These are phyloP conservation scores for Cladophialophora bantiana DNA, from an alignment of 2,329 filamentous ascomycete species.

Conservation along the genomic window DNA sequence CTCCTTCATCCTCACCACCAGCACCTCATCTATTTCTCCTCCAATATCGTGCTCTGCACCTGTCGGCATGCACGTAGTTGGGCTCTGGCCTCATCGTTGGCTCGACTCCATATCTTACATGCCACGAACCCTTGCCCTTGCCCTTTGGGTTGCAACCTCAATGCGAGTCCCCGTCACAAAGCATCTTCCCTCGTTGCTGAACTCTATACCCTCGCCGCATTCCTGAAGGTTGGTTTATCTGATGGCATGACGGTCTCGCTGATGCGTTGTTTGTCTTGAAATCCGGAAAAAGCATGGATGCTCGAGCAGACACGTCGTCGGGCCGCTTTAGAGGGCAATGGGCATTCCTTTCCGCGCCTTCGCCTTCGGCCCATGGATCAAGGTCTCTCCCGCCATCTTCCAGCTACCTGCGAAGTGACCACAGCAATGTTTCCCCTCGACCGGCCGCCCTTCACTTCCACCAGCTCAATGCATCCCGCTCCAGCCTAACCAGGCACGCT, in stretches of 20 bases:
- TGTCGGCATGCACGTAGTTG: slow-evolving; percentile 15
- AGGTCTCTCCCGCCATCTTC: slow-evolving; percentile 40
- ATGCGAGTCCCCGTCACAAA: slow-evolving; percentile 14
- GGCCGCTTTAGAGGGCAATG: slow-evolving; percentile 40
- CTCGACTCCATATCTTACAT: slow-evolving; percentile 10
- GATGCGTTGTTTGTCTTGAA: slow-evolving; percentile 37
- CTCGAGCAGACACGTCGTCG: slow-evolving; percentile 40
- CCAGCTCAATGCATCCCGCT: slow-evolving; percentile 38
- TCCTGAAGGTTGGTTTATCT: slow-evolving; percentile 13
- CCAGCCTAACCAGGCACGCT: slow-evolving; percentile 35
- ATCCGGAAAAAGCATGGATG: slow-evolving; percentile 31
- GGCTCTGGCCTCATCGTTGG: slow-evolving; percentile 16
- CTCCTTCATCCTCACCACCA: neutral
- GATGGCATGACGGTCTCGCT: neutral
- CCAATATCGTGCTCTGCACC: slow-evolving; percentile 14
- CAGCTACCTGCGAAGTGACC: slow-evolving; percentile 39
- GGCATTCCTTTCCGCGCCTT: slow-evolving; percentile 37
- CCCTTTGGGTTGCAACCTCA: slow-evolving; percentile 21
- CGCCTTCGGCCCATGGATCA: slow-evolving; percentile 31
- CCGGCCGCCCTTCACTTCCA: slow-evolving; percentile 33
- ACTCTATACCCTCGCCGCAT: slow-evolving; percentile 14
- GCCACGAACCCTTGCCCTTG: slow-evolving; percentile 21
- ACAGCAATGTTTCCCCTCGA: slow-evolving; percentile 38
- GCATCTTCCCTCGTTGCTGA: slow-evolving; percentile 9
- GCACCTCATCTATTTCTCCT: neutral